Conservation (phyloP, 192 early-diverging fungal species). For the Coemansia sp. region DNA sequence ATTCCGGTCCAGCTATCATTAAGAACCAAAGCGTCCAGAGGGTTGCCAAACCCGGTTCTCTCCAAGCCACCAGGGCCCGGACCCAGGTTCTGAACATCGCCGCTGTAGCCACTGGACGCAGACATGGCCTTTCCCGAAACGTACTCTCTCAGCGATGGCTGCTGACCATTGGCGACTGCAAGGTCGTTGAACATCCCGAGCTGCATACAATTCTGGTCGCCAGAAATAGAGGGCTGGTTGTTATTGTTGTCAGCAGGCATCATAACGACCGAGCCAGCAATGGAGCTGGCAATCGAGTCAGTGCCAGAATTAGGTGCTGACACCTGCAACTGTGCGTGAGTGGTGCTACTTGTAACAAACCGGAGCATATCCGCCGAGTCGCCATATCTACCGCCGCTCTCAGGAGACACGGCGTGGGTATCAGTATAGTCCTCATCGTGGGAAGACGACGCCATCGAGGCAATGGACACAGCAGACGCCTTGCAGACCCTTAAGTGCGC, state of each 20-base stretch:
- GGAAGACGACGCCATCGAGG: constrained; percentile 27
- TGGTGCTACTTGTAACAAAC: neutral
- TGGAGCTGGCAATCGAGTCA: neutral
- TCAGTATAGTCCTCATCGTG: constrained; percentile 18
- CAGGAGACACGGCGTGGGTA: constrained; percentile 13
- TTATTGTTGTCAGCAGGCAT: constrained; percentile 16
- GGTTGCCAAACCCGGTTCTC: neutral
- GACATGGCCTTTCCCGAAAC: constrained; percentile 28
- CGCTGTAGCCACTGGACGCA: neutral
- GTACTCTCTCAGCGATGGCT: constrained; percentile 55
- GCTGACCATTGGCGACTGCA: neutral
- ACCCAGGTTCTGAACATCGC: neutral
- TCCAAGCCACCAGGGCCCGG: neutral
- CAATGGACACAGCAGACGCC: constrained; percentile 27
- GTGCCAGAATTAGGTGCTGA: constrained; percentile 4
- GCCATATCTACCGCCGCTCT: constrained; percentile 15
- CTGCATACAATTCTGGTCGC: neutral
- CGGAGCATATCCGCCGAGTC: constrained; percentile 22
- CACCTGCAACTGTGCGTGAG: neutral
- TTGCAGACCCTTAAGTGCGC: neutral
- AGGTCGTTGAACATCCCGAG: neutral
- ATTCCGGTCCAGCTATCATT: constrained; percentile 48
- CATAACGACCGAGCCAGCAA: constrained; percentile 7
- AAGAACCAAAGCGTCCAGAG: constrained; percentile 8
- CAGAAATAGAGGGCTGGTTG: neutral